Evolutionary conservation across 805 yeast genomes (phyloP).

Genomic region (Debaryomyces prosopidis): DNA sequence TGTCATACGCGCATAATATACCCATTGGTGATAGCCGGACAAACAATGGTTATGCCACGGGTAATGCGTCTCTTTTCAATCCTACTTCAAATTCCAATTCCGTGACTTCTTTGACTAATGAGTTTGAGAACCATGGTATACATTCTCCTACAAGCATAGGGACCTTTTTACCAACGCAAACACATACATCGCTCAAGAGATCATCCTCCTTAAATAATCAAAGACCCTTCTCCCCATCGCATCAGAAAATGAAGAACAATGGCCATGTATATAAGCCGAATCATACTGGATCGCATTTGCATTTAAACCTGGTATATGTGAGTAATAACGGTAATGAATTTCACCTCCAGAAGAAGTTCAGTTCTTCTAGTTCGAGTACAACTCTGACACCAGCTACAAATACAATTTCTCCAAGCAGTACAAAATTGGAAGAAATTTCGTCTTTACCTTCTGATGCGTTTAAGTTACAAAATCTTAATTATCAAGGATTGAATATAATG

Average conservation of each 20-base stretch:
- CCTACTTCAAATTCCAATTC: conserved; percentile 10
- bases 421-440: background rate
- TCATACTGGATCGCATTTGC: conserved; percentile 6
- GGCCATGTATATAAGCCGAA: conserved; percentile 22
- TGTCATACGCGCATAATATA: background rate
- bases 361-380: background rate
- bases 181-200: conserved; percentile 6
- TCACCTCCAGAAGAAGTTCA: conserved; percentile 2
- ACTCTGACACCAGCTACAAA: background rate
- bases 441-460: conserved; percentile 15
- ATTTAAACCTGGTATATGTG: background rate
- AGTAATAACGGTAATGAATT: conserved; percentile 9
- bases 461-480: conserved; percentile 1
- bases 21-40: background rate
- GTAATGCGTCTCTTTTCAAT: conserved; percentile 4
- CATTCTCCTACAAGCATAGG: conserved; percentile 17
- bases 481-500: conserved; percentile 11
- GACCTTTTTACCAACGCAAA: conserved; percentile 3
- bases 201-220: conserved; percentile 9
- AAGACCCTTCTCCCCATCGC: conserved; percentile 9
- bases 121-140: conserved; percentile 27
- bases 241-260: conserved; percentile 15
- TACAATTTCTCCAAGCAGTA: conserved; percentile 3
- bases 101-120: conserved; percentile 26
- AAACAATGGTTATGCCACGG: background rate